Conservation (phyloP, 2,329 filamentous ascomycete genomes). For the Didymella pinodella region DNA sequence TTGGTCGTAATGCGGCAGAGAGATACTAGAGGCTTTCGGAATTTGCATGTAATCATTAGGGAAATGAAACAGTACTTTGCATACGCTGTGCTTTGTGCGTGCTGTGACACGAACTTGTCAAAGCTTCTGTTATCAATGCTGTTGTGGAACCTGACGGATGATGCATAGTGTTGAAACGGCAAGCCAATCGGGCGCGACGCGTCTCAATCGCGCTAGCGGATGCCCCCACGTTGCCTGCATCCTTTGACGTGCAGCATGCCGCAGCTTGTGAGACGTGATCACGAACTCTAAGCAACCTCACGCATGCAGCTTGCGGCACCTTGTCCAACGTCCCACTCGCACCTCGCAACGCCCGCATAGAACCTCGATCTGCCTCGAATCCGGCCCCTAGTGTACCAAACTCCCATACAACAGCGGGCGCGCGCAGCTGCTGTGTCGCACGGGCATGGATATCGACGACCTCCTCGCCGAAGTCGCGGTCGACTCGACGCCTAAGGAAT, state of each 20-base stretch:
- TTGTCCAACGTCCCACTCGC: background rate
- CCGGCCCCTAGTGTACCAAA: background rate
- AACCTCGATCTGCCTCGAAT: background rate
- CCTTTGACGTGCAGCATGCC: slow-evolving; percentile 13
- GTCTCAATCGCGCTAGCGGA: slow-evolving; percentile 14
- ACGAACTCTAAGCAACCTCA: slow-evolving; percentile 7
- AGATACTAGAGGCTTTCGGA: slow-evolving; percentile 34
- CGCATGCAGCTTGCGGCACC: slow-evolving; percentile 2
- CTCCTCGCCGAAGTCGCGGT: slow-evolving; percentile 60
- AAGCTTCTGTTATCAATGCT: slow-evolving; percentile 14
- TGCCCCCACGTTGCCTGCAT: slow-evolving; percentile 13
- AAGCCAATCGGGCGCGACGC: slow-evolving; percentile 19
- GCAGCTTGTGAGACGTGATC: slow-evolving; percentile 16
- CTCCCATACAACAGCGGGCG: background rate
- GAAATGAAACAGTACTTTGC: slow-evolving; percentile 37
- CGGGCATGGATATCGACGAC: slow-evolving; percentile 59
- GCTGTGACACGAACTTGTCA: slow-evolving; percentile 1
- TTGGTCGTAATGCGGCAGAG: slow-evolving; percentile 39
- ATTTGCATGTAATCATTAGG: slow-evolving; percentile 33
- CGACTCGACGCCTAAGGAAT: slow-evolving; percentile 61
- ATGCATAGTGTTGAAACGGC: slow-evolving; percentile 3
- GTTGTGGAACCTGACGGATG: slow-evolving; percentile 13
- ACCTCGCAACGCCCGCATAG: background rate
- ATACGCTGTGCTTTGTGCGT: slow-evolving; percentile 1
- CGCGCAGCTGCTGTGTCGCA: slow-evolving; percentile 1